Base-by-base conservation (phyloP, 163 green algal genomes). In the Picocystis sp. region DNA sequence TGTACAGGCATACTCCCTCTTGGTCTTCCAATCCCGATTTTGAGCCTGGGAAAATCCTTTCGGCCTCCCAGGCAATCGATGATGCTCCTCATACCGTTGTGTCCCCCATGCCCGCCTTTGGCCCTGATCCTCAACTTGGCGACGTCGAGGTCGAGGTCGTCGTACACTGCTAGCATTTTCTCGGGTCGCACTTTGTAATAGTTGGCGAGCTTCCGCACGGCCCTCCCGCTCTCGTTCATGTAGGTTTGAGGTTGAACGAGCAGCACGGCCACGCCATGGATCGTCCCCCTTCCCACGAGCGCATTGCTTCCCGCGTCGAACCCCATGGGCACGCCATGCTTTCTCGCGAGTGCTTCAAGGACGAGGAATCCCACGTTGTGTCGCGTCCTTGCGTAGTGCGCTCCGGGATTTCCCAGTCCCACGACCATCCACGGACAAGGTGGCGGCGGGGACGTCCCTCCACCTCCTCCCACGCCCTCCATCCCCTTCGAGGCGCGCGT, bases 51-150 rank as follows among this genome's bases (percentile, higher is more conserved):
- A 46, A 85, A 89, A 43, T 79, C 62, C 22, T 62, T 55, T 1
- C 34, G 64, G 35, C 65, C 61, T 3, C 62, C 68, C 29, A 85
- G 56, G 41, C 70, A 62, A 46, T 82, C 58, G 22, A 81, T 81
- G 56, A 92, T 86, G 62, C 67, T 82, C 43, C 77, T 70, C 69
- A 96, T 84, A 41, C 87, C 87, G 60, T 95, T 96, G 72, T 97
- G 87, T 2, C 87, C 87, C 9, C 87, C 88, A 63, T 92, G 79
- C 0, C 86, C 83, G 5, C 87, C 87, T 44, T 80, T 82, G 8
- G 60, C 47, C 13, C 75, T 64, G 49, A 97, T 57, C 42, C 76
- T 68, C 45, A 93, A 65, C 22, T 61, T 61, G 2, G 62, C 85
- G 2, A 67, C 57, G 13, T 74, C 61, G 13, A 81, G 59, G 62